Evolutionary conservation across 192 early-diverging fungal species (phyloP).

Genomic region (Coemansia brasiliensis): DNA sequence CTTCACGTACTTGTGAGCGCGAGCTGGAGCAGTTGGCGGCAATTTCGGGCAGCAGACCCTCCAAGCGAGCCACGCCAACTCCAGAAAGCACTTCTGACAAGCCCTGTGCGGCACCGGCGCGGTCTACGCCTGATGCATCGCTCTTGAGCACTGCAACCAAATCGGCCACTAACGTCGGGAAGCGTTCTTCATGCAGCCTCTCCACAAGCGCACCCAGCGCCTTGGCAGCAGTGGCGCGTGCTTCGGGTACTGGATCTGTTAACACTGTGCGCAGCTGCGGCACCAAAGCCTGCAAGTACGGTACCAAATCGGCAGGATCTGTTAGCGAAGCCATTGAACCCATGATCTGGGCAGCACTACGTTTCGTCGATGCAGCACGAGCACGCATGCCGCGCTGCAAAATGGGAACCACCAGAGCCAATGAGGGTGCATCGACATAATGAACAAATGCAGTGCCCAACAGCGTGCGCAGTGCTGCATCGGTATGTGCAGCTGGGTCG

Average conservation of each 20-base stretch:
- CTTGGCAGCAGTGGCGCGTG: constrained; percentile 89
- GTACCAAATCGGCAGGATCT: constrained; percentile 87
- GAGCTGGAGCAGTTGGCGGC: constrained; percentile 72
- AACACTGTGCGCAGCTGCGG: constrained; percentile 89
- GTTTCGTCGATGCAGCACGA: constrained; percentile 88
- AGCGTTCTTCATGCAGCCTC: constrained; percentile 88
- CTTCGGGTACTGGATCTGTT: constrained; percentile 94
- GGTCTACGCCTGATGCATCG: constrained; percentile 89
- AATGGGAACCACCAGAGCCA: constrained; percentile 95
- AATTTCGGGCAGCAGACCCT: constrained; percentile 87
- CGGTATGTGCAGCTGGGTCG: constrained; percentile 87
- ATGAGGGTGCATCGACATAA: constrained; percentile 95
- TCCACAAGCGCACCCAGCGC: constrained; percentile 91
- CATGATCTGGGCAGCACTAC: constrained; percentile 95
- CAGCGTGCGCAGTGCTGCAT: constrained; percentile 77
- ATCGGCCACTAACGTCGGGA: constrained; percentile 89
- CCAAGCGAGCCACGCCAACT: constrained; percentile 80
- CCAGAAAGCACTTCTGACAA: constrained; percentile 91
- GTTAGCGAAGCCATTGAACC: constrained; percentile 97
- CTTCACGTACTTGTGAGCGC: constrained; percentile 87
- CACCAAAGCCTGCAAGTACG: constrained; percentile 79
- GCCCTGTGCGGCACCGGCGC: constrained; percentile 96
- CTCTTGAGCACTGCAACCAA: constrained; percentile 83
- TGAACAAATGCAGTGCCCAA: constrained; percentile 95
- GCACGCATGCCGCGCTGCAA: constrained; percentile 88